Evolutionary conservation across 805 yeast genomes (phyloP).

Genomic region (Saccharomycopsis schoenii): DNA sequence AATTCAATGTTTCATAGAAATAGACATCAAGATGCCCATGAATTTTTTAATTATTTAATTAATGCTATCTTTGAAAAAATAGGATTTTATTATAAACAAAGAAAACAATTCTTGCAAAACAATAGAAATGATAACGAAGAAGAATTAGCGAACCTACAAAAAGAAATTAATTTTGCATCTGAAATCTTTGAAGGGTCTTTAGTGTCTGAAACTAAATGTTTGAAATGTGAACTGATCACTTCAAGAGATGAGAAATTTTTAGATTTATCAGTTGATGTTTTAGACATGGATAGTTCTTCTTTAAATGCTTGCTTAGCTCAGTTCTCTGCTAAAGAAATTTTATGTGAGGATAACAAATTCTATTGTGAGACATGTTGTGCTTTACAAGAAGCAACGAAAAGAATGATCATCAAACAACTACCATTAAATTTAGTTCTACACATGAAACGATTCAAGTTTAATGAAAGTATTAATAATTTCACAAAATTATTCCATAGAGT

Average conservation of each 20-base stretch:
- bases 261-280: constrained; percentile 75
- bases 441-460: constrained; percentile 84
- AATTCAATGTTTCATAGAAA: constrained; percentile 79
- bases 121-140: constrained; percentile 10
- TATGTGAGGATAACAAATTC: constrained; percentile 82
- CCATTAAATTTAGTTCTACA: constrained; percentile 79
- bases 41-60: constrained; percentile 77
- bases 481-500: constrained; percentile 82
- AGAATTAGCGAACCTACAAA: constrained; percentile 4
- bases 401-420: constrained; percentile 66
- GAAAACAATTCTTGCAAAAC: constrained; percentile 3
- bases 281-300: constrained; percentile 51
- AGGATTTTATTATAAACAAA: constrained; percentile 23
- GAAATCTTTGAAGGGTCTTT: constrained; percentile 75
- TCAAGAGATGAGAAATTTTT: constrained; percentile 77
- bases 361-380: constrained; percentile 87
- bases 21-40: constrained; percentile 99
- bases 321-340: constrained; percentile 77
- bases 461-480: constrained; percentile 70
- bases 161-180: constrained; percentile 42
- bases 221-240: constrained; percentile 77
- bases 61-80: constrained; percentile 50
- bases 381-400: constrained; percentile 87
- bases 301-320: constrained; percentile 70
- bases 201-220: constrained; percentile 81